phyloP scores from a whole-genome alignment of 2,329 filamentous ascomycete species.

The Stachybotrys echinatus region DNA sequence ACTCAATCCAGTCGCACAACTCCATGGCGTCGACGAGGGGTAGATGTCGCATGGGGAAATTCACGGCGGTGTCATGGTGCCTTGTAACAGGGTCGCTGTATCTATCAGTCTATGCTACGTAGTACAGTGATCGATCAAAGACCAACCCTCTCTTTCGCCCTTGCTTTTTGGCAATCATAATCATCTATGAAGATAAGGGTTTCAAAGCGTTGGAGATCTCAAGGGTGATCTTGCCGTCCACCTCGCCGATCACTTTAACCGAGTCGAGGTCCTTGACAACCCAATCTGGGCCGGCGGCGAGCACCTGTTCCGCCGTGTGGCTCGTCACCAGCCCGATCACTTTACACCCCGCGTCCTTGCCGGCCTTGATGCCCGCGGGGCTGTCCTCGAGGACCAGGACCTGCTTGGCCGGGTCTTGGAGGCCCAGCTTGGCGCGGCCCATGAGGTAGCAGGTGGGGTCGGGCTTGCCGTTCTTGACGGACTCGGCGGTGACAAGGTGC shows the following conservation, averaged over 20 bases:
- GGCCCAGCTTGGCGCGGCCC: conserved; percentile 56
- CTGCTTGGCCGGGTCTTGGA: conserved; percentile 39
- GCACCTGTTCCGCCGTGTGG: conserved; percentile 67
- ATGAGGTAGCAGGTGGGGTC: conserved; percentile 70
- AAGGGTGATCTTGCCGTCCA: conserved; percentile 56
- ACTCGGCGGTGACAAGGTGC: conserved; percentile 69
- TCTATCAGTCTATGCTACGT: not conserved
- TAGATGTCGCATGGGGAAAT: no score
- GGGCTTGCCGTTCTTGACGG: conserved; percentile 70
- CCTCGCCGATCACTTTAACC: conserved; percentile 56
- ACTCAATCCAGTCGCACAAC: not conserved
- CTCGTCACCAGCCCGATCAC: conserved; percentile 84
- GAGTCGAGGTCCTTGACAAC: conserved; percentile 75
- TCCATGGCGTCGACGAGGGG: not conserved
- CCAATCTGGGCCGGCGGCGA: conserved; percentile 78
- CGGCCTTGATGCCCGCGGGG: conserved; percentile 76
- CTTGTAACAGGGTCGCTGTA: not conserved
- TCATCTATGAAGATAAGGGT: conserved; percentile 8
- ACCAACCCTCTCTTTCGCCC: not conserved
- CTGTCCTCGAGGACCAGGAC: conserved; percentile 85
- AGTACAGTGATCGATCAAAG: not conserved
- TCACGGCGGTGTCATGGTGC: not conserved
- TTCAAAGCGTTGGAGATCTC: conserved; percentile 61
- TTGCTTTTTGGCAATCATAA: not conserved
- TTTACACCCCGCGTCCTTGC: conserved; percentile 79